Conservation (phyloP, 768 basidiomycete species). For the Mycena galericulata region DNA sequence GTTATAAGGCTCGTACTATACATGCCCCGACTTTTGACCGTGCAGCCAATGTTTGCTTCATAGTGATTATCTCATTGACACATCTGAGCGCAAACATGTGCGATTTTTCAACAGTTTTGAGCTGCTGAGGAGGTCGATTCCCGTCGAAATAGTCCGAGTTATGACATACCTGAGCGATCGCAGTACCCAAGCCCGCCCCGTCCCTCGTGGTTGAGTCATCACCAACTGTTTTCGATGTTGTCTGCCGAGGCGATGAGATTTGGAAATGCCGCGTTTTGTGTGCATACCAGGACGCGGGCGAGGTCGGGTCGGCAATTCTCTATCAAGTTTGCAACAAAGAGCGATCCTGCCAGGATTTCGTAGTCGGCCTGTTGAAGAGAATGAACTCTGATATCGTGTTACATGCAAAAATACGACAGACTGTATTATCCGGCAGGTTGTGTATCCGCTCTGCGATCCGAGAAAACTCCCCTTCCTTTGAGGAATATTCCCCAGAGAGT, state of each 20-base stretch:
- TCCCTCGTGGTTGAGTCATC: too few relatives aligned
- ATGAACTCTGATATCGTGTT: background rate
- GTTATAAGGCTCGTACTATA: background rate
- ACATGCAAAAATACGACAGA: background rate
- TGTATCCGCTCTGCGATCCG: background rate
- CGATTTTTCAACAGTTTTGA: slow-evolving; percentile 1
- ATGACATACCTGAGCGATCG: background rate
- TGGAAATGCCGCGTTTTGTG: background rate
- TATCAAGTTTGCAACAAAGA: slow-evolving; percentile 1
- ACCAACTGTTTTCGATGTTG: background rate
- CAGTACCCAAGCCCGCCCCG: background rate
- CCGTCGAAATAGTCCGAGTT: too few relatives aligned
- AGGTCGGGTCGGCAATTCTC: slow-evolving; percentile 3
- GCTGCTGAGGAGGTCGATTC: background rate
- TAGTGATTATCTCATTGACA: background rate
- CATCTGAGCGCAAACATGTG: slow-evolving; percentile 11
- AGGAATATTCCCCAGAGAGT: background rate
- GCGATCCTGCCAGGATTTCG: slow-evolving; percentile 1
- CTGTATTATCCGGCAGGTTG: background rate
- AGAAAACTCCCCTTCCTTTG: slow-evolving; percentile 4
- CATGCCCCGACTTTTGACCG: background rate
- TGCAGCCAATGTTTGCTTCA: background rate
- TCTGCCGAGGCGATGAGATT: background rate
- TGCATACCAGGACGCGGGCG: slow-evolving; percentile 2
- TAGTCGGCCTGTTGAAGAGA: slow-evolving; percentile 1